Evolutionary conservation across 2,329 filamentous ascomycete species (phyloP), one percentile per base, ranked within the genome.

Genomic region (Monilinia laxa): DNA sequence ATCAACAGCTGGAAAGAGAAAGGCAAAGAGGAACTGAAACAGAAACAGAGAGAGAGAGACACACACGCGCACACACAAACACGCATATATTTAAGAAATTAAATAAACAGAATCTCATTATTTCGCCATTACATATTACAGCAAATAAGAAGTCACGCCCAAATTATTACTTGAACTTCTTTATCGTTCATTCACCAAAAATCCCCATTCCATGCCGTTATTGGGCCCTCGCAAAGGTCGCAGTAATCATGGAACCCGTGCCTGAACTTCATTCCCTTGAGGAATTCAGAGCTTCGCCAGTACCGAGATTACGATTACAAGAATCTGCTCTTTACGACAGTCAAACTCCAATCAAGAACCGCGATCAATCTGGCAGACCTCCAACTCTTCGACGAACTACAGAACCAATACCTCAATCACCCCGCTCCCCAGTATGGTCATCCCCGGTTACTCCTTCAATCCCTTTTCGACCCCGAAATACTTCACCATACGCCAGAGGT

Each of bases 191-290:
- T 35, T 62, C 62, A 60, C 62, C 62, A 57, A 60, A 38, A 12
- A 35, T 49, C 20, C 7, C 53, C 64, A n/a, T 58, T 51, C 56
- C 57, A 53, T 66, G 62, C 65, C 54, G 38, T 59, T 55, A 65
- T 66, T 60, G 47, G 62, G 51, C 23, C 55, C 60, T 58, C 62
- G 68, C 62, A 54, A 54, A 65, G 18, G 57, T 54, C 76, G 47
- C 59, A 62, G 35, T 38, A 56, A 77, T 73, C 72, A 89, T 89
- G 87, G 87, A 89, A 78, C 85, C 86, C 67, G 87, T 89, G 74
- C 87, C 87, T 71, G 87, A 89, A 80, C 87, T 86, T 60, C 85
- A 89, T 80, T 82, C 85, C 70, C 86, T 89, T 83, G 86, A 88
- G 80, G 85, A 85, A 76, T 89, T 89, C 75, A 83, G 81, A 69